A percentile compares a stretch with the other conserved stretches of the same genome.
These are phyloP conservation scores for Guyanaporus albipodus DNA, from an alignment of 768 basidiomycete species.

Conservation along the genomic window DNA sequence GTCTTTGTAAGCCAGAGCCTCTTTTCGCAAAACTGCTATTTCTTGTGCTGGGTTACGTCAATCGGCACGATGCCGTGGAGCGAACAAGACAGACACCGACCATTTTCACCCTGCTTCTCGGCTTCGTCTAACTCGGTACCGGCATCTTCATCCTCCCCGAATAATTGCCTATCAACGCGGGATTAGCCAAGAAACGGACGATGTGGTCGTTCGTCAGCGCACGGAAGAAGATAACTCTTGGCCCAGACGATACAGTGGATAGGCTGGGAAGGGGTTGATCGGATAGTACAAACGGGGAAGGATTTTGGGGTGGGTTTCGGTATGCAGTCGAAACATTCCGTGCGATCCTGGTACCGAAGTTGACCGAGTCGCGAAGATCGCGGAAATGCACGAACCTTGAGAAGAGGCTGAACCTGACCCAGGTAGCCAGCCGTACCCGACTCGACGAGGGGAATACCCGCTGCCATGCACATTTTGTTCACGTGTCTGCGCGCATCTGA, in stretches of 20 bases:
- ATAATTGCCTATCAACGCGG: conserved; percentile 64
- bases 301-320: conserved; percentile 90
- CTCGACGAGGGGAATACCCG: conserved; percentile 85
- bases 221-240: conserved; percentile 94
- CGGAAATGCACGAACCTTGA: conserved; percentile 54
- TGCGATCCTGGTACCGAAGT: conserved; percentile 54
- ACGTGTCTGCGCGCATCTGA: conserved; percentile 92
- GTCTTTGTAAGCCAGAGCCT: conserved; percentile 82
- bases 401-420: conserved; percentile 92
- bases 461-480: conserved; percentile 97
- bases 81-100: conserved; percentile 36
- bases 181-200: neutral
- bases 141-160: conserved; percentile 89
- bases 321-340: conserved; percentile 97
- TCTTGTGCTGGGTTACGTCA: conserved; percentile 61
- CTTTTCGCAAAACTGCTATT: conserved; percentile 84
- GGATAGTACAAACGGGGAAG: conserved; percentile 96
- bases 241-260: conserved; percentile 99
- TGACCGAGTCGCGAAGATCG: neutral
- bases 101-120: conserved; percentile 90
- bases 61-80: neutral
- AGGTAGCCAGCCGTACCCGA: conserved; percentile 96
- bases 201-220: conserved; percentile 25
- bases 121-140: conserved; percentile 85
- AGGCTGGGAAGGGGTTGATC: conserved; percentile 93